Base-by-base conservation (phyloP, 1,284 basidiomycete species). In the Ganoderma boninense region DNA sequence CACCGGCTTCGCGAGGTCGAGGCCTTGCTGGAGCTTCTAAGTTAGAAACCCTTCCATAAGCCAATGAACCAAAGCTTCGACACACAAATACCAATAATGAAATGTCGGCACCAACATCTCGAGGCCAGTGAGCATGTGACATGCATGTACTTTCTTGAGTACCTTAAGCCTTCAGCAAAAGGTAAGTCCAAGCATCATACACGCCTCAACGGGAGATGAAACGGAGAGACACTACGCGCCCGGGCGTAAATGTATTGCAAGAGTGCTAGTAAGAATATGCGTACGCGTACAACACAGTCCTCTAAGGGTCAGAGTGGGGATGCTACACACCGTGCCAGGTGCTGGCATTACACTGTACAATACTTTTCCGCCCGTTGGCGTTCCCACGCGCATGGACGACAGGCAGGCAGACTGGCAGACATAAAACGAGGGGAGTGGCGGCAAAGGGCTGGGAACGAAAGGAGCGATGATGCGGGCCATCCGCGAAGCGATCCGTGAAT, bases 171-270 rank as follows among this genome's bases (percentile, higher is more conserved):
- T 29, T 29, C 2, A 29, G 32, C 32, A 11, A 49, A 46, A 8
- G 8, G 10, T 23, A 10, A 46, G 18, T 46, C 0, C 18, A 46
- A n/a, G 43, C 11, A 18, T 44, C 42, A 29, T 29, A 29, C 26
- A 43, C 10, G 42, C 16, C 16, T 43, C 10, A 43, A 6, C 10
- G 18, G n/a, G 97, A 92, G 14, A 93, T 92, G 6, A 95, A 84
- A 66, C 90, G 88, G 16, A 87, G 81, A 40, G 87, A 87, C 29
- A 97, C 35, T 61, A 54, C 66, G 60, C 66, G 40, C 35, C 38
- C 40, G 6, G 40, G 66, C 66, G 52, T 42, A 29, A 57, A 59
- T 59, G 23, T 29, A 68, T 68, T 68, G 64, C 29, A 44, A 52
- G 62, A 57, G 67, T 64, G 62, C 67, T 49, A 54, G 54, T 67